Percentiles rank a stretch among this genome's conserved stretches.
Conservation (phyloP, 1,284 basidiomycete genomes). For the Cryptococcus maquisensis region DNA sequence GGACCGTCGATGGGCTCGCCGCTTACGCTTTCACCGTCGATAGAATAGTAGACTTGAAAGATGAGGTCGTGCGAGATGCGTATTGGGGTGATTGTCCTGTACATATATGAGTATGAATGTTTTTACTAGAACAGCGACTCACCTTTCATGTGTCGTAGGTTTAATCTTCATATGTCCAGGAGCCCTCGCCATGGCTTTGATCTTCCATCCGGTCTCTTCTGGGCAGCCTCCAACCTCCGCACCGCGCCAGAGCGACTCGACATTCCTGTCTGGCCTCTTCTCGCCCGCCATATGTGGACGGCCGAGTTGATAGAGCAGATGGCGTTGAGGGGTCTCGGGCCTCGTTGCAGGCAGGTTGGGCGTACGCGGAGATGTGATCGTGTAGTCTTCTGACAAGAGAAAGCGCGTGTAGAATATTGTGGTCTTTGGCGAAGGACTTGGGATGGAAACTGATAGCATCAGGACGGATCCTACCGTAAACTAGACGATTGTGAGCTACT, state of each 20-base stretch:
- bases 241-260: conserved; percentile 39
- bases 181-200: conserved; percentile 35
- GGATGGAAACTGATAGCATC: conserved; percentile 30
- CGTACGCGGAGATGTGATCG: conserved; percentile 37
- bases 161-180: conserved; percentile 44
- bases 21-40: conserved; percentile 33
- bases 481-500: conserved; percentile 5
- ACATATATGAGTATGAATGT: conserved; percentile 2
- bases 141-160: conserved; percentile 44
- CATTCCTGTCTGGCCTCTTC: conserved; percentile 24
- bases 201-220: conserved; percentile 23
- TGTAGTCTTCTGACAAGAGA: conserved; percentile 36
- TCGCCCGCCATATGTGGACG: conserved; percentile 28
- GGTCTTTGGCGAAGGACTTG: conserved; percentile 29
- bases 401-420: conserved; percentile 45
- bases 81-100: conserved; percentile 44
- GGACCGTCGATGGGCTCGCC: conserved; percentile 30
- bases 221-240: conserved; percentile 23
- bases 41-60: conserved; percentile 45
- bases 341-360: conserved; percentile 33
- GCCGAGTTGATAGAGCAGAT: conserved; percentile 40
- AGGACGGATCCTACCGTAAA: conserved; percentile 41
- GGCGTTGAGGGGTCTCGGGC: conserved; percentile 29
- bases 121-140: conserved; percentile 8
- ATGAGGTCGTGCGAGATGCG: conserved; percentile 39